Base-by-base conservation (phyloP, 2,329 filamentous ascomycete species). In the Stachybotrys chlorohalonatus region DNA sequence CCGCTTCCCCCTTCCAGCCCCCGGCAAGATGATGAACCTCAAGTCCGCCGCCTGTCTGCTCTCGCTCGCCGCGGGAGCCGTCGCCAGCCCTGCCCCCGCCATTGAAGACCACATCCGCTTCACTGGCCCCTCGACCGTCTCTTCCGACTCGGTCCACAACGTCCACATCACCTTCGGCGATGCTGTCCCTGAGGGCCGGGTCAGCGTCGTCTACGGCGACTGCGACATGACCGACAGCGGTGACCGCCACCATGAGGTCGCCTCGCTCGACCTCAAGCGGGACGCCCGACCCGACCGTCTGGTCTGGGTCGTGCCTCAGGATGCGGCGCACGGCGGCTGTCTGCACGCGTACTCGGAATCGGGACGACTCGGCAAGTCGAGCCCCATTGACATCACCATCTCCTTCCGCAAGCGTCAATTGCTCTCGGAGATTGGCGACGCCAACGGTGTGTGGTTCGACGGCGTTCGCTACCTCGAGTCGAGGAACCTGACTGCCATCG, bases 391-490 rank as follows among this genome's bases (percentile, higher is more conserved):
- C 49, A 51, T 51, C 16, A 32, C 49, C 13, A 36, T 31, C 17
- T 51, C 49, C 5, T 31, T 36, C 13, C 24, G 31, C 15, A 51
- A 51, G 49, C 49, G 49, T 13, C 24, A 51, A 30, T 2, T 31
- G 30, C 49, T 51, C 30, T n/a, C 30, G 6, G 49, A 51, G 30
- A 51, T 51, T 15, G 49, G 49, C 30, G 49, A 51, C 30, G 24
- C 49, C 30, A 51, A 51, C 31, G 49, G 49, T 9, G 30, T 36
- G 8, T 66, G 63, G 63, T 66, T 66, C 11, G 57, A 65, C 6
- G 63, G 63, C 1, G 62, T 65, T 6, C 51, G 56, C 0, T 65
- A 65, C 36, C 55, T 65, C 11, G 58, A 64, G n/a, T 31, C 17
- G 8, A 55, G 62, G n/a, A 65, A 64, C 42, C 59, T 65, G 5